Evolutionary conservation across 495 filamentous ascomycete genomes (phyloP), one percentile per base, ranked within the genome.

Genomic region (Gamarada debralockiae): DNA sequence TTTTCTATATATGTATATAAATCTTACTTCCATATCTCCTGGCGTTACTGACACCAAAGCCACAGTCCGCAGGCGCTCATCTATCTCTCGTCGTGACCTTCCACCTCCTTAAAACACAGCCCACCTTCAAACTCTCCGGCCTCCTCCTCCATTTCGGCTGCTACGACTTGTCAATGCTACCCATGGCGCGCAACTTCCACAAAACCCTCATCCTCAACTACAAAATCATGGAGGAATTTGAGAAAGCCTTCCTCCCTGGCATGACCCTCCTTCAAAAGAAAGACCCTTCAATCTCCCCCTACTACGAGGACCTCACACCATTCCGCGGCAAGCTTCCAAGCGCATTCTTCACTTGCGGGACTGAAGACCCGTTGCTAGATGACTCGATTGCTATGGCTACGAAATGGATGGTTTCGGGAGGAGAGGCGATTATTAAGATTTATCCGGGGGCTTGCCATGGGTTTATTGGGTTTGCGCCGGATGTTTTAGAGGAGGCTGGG

Each of bases 371-470:
- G 13, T 49, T 82, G 62, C 59, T 81, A 6, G 79, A 82, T 63
- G 79, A 82, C 59, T 76, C 70, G 15, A 55, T 82, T 20, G 52
- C 78, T 27, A 82, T 84, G 77, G 62, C 61, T 6, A 60, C 65
- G 17, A 77, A 75, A 64, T 82, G 77, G 76, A 39, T 55, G 61
- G 71, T 75, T 59, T 65, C 67, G 23, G 77, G 79, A 15, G 72
- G 67, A 15, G 71, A 80, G 61, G 64, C 68, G 1, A 55, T 77
- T 4, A 52, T 78, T 9, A 80, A 72, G 61, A 60, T 80, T 6
- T 78, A 74, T 62, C 69, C 73, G 24, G 80, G 79, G 7, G 73
- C 70, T n/a, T 64, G 71, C 14, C 78, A 81, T 64, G 73, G 68
- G 12, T 79, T 72, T 51, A 67, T 70, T 41, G 41, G 45, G 27